A percentile compares a stretch with the other conserved stretches of the same genome.
Evolutionary conservation across 2,329 filamentous ascomycete species (phyloP).

Genomic region (Colletotrichum destructivum): DNA sequence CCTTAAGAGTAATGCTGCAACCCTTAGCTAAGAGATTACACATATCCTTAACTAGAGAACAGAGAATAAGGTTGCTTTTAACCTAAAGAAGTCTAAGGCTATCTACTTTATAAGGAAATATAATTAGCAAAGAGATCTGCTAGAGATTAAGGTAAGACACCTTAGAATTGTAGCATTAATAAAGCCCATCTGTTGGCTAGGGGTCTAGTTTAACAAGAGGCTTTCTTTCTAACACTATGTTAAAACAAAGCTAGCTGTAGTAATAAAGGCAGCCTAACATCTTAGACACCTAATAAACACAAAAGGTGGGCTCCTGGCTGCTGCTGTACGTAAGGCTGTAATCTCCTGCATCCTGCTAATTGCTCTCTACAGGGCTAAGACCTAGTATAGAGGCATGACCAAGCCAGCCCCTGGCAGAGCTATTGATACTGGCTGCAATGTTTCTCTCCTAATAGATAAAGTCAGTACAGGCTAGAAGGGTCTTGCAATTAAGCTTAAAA

Average conservation of each 20-base stretch:
- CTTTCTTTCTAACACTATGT: no score
- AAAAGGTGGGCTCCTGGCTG: not conserved
- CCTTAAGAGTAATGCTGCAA: not conserved
- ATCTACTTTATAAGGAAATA: constrained; percentile 11
- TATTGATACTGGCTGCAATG: no score
- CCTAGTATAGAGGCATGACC: not conserved
- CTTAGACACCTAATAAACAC: not conserved
- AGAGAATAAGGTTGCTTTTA: constrained; percentile 7
- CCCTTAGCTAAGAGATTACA: not conserved
- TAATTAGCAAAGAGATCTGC: not conserved
- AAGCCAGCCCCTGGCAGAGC: no score
- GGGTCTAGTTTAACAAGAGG: constrained; percentile 11
- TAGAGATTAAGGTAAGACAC: not conserved
- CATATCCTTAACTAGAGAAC: not conserved
- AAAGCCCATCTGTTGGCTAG: not conserved
- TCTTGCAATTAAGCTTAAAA: not conserved
- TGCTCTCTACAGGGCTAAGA: not conserved
- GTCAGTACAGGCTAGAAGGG: not conserved
- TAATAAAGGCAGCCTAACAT: not conserved
- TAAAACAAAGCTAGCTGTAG: no score
- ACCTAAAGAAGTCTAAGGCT: not conserved
- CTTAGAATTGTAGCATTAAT: no score
- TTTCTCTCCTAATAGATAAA: no score
- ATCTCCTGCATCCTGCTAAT: not conserved
- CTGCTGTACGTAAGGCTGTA: not conserved